phyloP scores from a whole-genome alignment of 192 early-diverging fungal species.

The Oehlia diaphana region DNA sequence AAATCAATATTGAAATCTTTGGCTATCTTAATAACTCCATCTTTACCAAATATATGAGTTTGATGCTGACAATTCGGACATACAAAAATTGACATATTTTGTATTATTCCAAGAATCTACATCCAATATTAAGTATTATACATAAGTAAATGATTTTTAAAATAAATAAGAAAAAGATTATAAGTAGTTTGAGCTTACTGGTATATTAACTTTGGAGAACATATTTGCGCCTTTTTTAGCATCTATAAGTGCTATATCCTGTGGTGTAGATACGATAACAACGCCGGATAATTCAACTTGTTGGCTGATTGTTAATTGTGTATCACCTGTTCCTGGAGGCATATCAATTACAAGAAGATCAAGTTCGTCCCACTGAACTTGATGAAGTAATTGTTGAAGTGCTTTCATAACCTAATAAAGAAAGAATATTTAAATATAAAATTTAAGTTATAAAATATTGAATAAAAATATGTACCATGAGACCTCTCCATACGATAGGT shows the following conservation, averaged over 20 bases:
- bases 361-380: slow-evolving; percentile 76
- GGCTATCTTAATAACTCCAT: slow-evolving; percentile 57
- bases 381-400: slow-evolving; percentile 79
- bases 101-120: slow-evolving; percentile 82
- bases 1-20: slow-evolving; percentile 66
- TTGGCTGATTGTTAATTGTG: slow-evolving; percentile 82
- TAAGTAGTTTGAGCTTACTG: slow-evolving; percentile 50
- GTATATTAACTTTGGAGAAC: slow-evolving; percentile 81
- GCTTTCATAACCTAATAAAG: slow-evolving; percentile 77
- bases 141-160: neutral
- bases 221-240: slow-evolving; percentile 77
- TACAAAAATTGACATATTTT: slow-evolving; percentile 85
- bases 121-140: slow-evolving; percentile 4
- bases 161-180: neutral
- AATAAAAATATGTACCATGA: slow-evolving; percentile 64
- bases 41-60: slow-evolving; percentile 77
- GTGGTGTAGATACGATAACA: slow-evolving; percentile 88
- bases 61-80: slow-evolving; percentile 81
- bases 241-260: slow-evolving; percentile 85
- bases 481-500: slow-evolving; percentile 86
- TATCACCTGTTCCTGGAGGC: slow-evolving; percentile 94
- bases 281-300: slow-evolving; percentile 69
- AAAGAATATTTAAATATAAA: neutral
- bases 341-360: slow-evolving; percentile 87
- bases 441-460: neutral